Evolutionary conservation across 192 early-diverging fungal species (phyloP).

Genomic region (Obelidium mucronatum): DNA sequence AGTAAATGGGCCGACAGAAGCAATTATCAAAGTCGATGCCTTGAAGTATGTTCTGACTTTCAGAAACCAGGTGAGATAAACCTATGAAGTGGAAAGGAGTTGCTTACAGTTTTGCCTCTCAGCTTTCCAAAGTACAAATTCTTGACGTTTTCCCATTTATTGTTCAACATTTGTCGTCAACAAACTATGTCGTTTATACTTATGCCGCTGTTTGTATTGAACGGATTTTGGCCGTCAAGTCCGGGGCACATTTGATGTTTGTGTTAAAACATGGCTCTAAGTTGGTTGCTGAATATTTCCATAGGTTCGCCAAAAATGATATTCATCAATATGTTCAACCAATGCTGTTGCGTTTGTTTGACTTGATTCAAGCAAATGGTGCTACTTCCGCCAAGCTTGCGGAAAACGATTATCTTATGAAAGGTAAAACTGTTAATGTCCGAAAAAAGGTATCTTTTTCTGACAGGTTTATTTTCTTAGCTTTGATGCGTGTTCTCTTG

Average conservation of each 20-base stretch:
- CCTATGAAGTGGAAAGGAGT: no score
- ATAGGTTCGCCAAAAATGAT: slow-evolving; percentile 73
- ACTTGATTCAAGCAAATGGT: slow-evolving; percentile 74
- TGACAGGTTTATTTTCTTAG: slow-evolving; percentile 48
- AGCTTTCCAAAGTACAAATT: slow-evolving; percentile 83
- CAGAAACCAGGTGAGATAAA: slow-evolving; percentile 77
- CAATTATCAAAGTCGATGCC: slow-evolving; percentile 93
- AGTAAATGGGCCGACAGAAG: slow-evolving; percentile 72
- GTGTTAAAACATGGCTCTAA: background rate
- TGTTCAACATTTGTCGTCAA: slow-evolving; percentile 79
- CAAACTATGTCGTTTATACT: slow-evolving; percentile 85
- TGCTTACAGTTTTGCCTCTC: slow-evolving; percentile 21
- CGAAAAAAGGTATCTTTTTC: slow-evolving; percentile 17
- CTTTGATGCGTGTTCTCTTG: slow-evolving; percentile 86
- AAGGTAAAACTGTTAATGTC: slow-evolving; percentile 70
- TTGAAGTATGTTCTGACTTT: slow-evolving; percentile 95
- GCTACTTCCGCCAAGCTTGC: slow-evolving; percentile 88
- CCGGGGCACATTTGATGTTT: slow-evolving; percentile 18
- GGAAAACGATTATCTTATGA: slow-evolving; percentile 97
- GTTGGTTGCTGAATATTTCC: background rate
- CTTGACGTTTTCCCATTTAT: slow-evolving; percentile 79
- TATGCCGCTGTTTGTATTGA: slow-evolving; percentile 94
- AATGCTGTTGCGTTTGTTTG: slow-evolving; percentile 79
- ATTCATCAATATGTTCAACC: slow-evolving; percentile 71
- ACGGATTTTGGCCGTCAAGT: slow-evolving; percentile 84